phyloP scores from a whole-genome alignment of 169 alveolate species.

The Eimeria acervulina region DNA sequence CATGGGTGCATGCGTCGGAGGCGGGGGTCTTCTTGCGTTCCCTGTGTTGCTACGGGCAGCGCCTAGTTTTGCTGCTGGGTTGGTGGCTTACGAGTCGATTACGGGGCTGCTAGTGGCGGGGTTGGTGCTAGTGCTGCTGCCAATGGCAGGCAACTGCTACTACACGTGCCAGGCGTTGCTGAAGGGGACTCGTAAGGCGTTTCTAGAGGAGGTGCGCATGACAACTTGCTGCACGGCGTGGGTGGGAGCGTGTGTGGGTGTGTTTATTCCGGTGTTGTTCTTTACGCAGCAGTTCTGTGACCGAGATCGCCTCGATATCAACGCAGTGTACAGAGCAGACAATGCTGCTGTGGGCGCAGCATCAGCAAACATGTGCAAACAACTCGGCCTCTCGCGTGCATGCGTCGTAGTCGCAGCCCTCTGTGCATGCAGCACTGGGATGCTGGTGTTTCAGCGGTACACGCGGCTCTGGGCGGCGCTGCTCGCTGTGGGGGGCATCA shows the following conservation, averaged over 20 bases:
- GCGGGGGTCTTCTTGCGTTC: conserved; percentile 23
- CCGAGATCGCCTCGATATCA: conserved; percentile 23
- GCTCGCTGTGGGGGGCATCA: conserved; percentile 15
- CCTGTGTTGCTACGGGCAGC: conserved; percentile 42
- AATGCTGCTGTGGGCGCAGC: conserved; percentile 14
- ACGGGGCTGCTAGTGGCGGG: conserved; percentile 61
- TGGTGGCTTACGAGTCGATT: conserved; percentile 48
- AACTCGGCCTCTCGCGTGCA: conserved; percentile 31
- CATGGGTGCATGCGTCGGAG: conserved; percentile 42
- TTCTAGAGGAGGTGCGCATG: conserved; percentile 6
- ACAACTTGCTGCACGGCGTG: conserved; percentile 64
- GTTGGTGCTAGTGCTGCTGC: conserved; percentile 46
- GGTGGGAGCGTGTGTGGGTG: conserved; percentile 70
- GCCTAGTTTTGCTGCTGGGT: conserved; percentile 24
- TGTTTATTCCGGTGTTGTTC: conserved; percentile 49
- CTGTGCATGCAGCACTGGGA: conserved; percentile 58
- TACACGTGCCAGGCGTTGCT: conserved; percentile 45
- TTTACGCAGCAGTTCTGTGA: conserved; percentile 63
- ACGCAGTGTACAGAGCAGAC: conserved; percentile 40
- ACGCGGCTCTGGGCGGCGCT: conserved; percentile 67
- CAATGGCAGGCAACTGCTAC: conserved; percentile 63
- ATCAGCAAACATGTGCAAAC: conserved; percentile 53
- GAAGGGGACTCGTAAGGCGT: conserved; percentile 48
- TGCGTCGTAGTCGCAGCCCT: conserved; percentile 20
- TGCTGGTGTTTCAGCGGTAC: conserved; percentile 60